Evolutionary conservation across 2,329 filamentous ascomycete genomes (phyloP), one percentile per base, ranked within the genome.

Genomic region (Paramyrothecium sp.): DNA sequence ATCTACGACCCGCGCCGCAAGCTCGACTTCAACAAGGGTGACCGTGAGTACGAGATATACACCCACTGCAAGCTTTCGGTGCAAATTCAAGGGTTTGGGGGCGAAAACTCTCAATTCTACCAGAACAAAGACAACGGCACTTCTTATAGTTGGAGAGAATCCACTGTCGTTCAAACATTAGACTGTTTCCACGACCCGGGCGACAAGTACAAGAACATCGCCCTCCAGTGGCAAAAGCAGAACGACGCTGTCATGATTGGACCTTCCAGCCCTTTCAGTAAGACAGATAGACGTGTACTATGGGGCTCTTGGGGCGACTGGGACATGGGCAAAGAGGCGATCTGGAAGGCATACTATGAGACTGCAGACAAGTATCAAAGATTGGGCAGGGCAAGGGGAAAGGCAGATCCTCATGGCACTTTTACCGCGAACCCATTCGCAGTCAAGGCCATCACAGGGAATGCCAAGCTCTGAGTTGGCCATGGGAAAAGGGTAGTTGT

Each of bases 131-230:
- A 68, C 48, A 81, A 81, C 53, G 78, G 78, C 8, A 81, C 78
- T 0, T 69, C 77, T 1, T 80, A 75, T 61, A 79, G 75, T 63
- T 81, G 77, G 75, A 70, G 79, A 52, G 77, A 81, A 62, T 74
- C 75, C 0, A 76, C 70, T 3, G 61, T 80, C 7, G 63, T 67
- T 7, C 68, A 68, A 38, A 71, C 67, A 0, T 67, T 79, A 19
- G 79, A 82, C 56, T 78, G 75, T 54, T 81, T 81, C 62, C n/a
- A n/a, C n/a, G n/a, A n/a, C n/a, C n/a, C n/a, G n/a, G n/a, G n/a
- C n/a, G n/a, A n/a, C n/a, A n/a, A n/a, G n/a, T 65, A 65, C 8
- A 73, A 71, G 54, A 55, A 62, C 3, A 69, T 64, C 2, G 78
- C 78, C 3, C 60, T 72, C 23, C 68, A 72, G 19, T 81, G 76